A percentile compares a stretch with the other conserved stretches of the same genome.
Evolutionary conservation across 768 basidiomycete species (phyloP).

Genomic region (Hypholoma fasciculare): DNA sequence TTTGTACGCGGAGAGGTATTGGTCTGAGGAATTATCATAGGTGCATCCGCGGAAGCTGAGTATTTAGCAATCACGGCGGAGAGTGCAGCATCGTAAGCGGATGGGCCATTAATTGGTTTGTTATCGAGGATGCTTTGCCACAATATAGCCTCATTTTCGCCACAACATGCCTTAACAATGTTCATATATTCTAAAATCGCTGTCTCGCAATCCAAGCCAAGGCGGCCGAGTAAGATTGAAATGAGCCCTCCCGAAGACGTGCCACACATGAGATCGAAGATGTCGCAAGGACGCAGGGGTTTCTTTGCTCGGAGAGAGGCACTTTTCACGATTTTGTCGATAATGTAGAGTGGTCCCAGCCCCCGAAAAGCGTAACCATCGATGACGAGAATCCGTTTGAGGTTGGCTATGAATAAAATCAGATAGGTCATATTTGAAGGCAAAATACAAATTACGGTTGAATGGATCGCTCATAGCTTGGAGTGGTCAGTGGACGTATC

Average conservation of each 20-base stretch:
- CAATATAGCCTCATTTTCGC: constrained; percentile 13
- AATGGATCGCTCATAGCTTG: too few relatives aligned
- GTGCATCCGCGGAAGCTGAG: neutral
- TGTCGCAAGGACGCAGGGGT: constrained; percentile 19
- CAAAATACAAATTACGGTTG: neutral
- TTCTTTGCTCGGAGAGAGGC: constrained; percentile 16
- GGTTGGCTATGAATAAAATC: neutral
- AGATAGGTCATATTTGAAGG: too few relatives aligned
- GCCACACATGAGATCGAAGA: constrained; percentile 31
- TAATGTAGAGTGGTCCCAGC: constrained; percentile 20
- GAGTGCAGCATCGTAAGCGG: neutral
- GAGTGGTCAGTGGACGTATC: too few relatives aligned
- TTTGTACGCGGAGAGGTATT: neutral
- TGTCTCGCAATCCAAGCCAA: constrained; percentile 23
- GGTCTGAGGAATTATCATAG: neutral
- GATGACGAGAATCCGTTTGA: constrained; percentile 23
- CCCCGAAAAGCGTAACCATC: constrained; percentile 29
- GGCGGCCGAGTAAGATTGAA: constrained; percentile 26
- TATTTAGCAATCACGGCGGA: neutral
- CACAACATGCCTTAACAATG: constrained; percentile 12
- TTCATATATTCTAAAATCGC: constrained; percentile 25
- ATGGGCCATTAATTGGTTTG: neutral
- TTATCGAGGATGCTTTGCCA: constrained; percentile 16
- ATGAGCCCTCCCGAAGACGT: constrained; percentile 27
- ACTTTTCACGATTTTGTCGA: constrained; percentile 22